phyloP scores from a whole-genome alignment of 805 yeast species.

The Lipomyces orientalis region DNA sequence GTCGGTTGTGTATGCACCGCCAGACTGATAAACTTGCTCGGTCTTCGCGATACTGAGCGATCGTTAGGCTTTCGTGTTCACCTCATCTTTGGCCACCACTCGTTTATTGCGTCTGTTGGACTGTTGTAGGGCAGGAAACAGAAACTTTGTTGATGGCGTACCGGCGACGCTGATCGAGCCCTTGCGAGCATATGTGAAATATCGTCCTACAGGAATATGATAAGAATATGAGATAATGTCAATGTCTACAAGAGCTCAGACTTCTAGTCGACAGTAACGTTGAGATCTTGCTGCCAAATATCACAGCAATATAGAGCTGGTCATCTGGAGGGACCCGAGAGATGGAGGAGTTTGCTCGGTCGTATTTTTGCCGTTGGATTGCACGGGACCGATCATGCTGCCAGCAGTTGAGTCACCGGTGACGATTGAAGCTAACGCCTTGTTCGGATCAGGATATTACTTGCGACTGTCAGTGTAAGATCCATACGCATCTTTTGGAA shows the following conservation, averaged over 20 bases:
- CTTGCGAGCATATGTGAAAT: constrained; percentile 22
- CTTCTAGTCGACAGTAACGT: constrained; percentile 26
- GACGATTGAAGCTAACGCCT: constrained; percentile 26
- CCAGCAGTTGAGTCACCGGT: constrained; percentile 38
- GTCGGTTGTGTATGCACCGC: constrained; percentile 33
- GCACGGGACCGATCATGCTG: constrained; percentile 33
- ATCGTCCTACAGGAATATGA: constrained; percentile 31
- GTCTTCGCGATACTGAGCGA: constrained; percentile 20
- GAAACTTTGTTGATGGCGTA: constrained; percentile 33
- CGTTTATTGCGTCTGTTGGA: constrained; percentile 34
- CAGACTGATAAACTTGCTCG: constrained; percentile 23
- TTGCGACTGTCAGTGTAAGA: constrained; percentile 29
- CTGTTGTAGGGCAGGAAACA: constrained; percentile 33
- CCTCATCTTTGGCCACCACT: constrained; percentile 37
- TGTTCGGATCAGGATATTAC: constrained; percentile 3
- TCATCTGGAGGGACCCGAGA: constrained; percentile 24
- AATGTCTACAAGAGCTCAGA: constrained; percentile 35
- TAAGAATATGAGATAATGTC: constrained; percentile 33
- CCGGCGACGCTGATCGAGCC: constrained; percentile 24
- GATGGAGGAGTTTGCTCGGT: constrained; percentile 29
- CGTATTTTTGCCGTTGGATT: constrained; percentile 25
- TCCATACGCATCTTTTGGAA: constrained; percentile 31
- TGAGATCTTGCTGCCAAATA: constrained; percentile 29
- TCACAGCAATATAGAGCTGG: constrained; percentile 34
- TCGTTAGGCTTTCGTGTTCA: constrained; percentile 16